These are phyloP conservation scores for Phytophthora tentaculata DNA, from an alignment of 352 stramenopile genomes.

Conservation along the genomic window DNA sequence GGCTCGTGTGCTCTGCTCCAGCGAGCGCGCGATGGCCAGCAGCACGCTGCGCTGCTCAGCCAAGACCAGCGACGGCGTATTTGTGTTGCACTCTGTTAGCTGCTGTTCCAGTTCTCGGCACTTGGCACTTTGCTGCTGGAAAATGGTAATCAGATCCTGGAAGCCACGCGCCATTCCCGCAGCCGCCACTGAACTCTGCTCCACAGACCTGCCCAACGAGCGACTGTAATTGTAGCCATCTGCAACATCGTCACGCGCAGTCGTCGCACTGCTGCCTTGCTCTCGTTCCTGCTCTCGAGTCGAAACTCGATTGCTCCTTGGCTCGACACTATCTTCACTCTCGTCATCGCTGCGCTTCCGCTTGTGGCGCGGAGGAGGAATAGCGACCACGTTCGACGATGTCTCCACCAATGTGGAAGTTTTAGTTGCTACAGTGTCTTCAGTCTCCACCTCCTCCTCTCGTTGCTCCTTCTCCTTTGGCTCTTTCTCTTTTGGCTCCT, in stretches of 20 bases:
- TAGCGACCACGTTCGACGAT: not conserved
- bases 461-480: not conserved
- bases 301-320: not conserved
- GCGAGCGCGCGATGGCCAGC: constrained; percentile 42
- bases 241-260: constrained; percentile 8
- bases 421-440: not conserved
- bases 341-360: constrained; percentile 18
- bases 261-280: constrained; percentile 11
- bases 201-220: constrained; percentile 49
- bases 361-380: constrained; percentile 10
- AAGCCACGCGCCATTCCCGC: constrained; percentile 52
- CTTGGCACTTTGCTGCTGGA: constrained; percentile 40
- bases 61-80: constrained; percentile 10
- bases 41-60: constrained; percentile 40
- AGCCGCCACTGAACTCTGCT: constrained; percentile 56
- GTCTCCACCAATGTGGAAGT: not conserved
- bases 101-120: constrained; percentile 32
- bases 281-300: not conserved
- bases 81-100: not conserved
- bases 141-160: constrained; percentile 46
- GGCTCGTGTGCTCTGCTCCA: constrained; percentile 54
- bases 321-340: not conserved
- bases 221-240: constrained; percentile 24
- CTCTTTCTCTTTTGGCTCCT: not conserved
- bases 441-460: not conserved